phyloP scores from a whole-genome alignment of 1,139 yeast genomes.

The Fermentozyma sake region DNA sequence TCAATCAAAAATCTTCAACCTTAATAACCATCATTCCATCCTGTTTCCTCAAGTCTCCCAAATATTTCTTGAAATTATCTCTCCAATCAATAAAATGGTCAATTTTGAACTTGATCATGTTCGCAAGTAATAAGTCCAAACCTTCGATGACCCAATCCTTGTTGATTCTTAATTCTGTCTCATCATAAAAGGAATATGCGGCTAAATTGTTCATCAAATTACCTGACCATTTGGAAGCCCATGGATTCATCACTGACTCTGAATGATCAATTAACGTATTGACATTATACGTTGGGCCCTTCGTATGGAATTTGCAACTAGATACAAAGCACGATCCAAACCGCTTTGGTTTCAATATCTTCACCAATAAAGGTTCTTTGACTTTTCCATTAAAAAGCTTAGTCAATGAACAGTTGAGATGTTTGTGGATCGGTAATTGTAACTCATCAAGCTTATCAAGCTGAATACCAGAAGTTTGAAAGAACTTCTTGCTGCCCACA shows the following conservation, averaged over 20 bases:
- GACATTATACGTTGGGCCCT: slow-evolving; percentile 33
- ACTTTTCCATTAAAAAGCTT: slow-evolving; percentile 24
- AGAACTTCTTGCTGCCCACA: slow-evolving; percentile 35
- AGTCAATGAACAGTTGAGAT: slow-evolving; percentile 18
- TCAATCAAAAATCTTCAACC: slow-evolving; percentile 36
- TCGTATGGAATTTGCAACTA: slow-evolving; percentile 30
- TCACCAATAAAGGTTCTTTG: slow-evolving; percentile 33
- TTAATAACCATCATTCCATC: slow-evolving; percentile 36
- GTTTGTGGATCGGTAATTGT: slow-evolving; percentile 27
- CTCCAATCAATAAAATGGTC: slow-evolving; percentile 39
- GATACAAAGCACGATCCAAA: slow-evolving; percentile 30
- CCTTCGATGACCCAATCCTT: slow-evolving; percentile 34
- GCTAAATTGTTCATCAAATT: slow-evolving; percentile 23
- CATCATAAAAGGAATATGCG: slow-evolving; percentile 36
- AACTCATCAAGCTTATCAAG: slow-evolving; percentile 28
- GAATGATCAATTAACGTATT: slow-evolving; percentile 23
- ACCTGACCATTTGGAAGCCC: slow-evolving; percentile 36
- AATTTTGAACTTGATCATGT: slow-evolving; percentile 27
- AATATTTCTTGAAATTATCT: slow-evolving; percentile 23
- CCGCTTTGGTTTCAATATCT: slow-evolving; percentile 37
- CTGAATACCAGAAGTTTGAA: slow-evolving; percentile 28
- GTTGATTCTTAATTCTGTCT: slow-evolving; percentile 22
- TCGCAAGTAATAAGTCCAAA: slow-evolving; percentile 21
- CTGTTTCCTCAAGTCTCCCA: slow-evolving; percentile 21
- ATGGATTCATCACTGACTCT: slow-evolving; percentile 24